Evolutionary conservation across 257 asterid genomes (phyloP), one percentile per base, ranked within the genome.

Genomic region (Cynanchum wilfordii): DNA sequence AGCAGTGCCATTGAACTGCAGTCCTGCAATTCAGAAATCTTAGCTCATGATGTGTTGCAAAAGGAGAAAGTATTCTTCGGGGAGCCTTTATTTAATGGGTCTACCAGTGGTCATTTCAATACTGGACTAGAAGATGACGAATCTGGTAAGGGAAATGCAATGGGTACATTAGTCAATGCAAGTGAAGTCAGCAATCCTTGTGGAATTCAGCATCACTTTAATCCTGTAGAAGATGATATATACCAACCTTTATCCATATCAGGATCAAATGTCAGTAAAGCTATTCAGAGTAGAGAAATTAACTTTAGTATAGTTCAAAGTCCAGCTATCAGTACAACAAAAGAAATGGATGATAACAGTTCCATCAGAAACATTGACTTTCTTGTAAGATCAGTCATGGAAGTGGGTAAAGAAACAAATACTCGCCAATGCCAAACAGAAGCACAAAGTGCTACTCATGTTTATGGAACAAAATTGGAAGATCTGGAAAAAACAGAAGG

Each of bases 331-430:
- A 71, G 76, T 73, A 75, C 62, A 73, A 70, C 68, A 69, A 71
- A 74, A 22, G 70, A 72, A 59, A 20, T 73, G 74, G 85, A 80
- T 74, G 78, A 47, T 45, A 62, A 71, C 69, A 75, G 51, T 67
- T 71, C 62, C 54, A 45, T 66, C 49, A 73, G 73, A 65, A 71
- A 58, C 77, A 55, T 20, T 29, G 64, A 74, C 72, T 70, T 66
- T 36, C 24, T 78, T 65, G 64, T 78, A 25, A 64, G 79, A 72
- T 72, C 81, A 71, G 73, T 70, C 74, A 33, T 68, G 72, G 84
- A 77, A 70, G 75, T 77, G 72, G 83, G 83, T 76, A 75, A 79
- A 62, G 66, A 80, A 65, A 81, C 71, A 64, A 76, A 60, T 71
- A 66, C 49, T 73, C 49, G 71, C 59, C 83, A 44, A 70, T 56